A percentile compares a stretch with the other conserved stretches of the same genome.
Evolutionary conservation across 202 grass and related monocot genomes (phyloP).

Genomic region (Dendrocalamus latiflorus): DNA sequence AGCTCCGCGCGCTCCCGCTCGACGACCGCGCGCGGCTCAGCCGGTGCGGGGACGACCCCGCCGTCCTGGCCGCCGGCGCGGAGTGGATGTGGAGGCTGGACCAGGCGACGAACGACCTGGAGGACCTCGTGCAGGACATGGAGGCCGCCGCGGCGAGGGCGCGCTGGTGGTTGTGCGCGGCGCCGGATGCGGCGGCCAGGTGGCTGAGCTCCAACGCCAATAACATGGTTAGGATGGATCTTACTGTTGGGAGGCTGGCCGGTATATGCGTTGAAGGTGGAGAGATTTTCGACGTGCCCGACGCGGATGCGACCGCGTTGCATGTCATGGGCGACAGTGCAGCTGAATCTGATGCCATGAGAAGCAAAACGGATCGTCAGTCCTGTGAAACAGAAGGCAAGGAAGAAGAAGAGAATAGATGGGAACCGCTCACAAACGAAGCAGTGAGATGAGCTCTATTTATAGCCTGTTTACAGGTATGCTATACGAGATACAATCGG

Average conservation of each 20-base stretch:
- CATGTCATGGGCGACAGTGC: no score
- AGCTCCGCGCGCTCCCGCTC: not conserved
- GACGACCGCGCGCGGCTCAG: not conserved
- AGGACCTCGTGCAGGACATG: not conserved
- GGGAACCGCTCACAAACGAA: no score
- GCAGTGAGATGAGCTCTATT: no score
- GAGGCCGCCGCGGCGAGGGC: not conserved
- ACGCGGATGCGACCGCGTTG: not conserved
- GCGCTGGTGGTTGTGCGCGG: not conserved
- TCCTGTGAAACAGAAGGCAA: no score
- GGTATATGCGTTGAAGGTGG: not conserved
- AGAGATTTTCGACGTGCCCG: not conserved
- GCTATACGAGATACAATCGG: no score
- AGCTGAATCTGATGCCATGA: not conserved
- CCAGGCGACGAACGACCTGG: not conserved
- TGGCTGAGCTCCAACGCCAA: not conserved
- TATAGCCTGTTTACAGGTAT: no score
- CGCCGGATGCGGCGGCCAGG: not conserved
- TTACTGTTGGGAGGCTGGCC: not conserved
- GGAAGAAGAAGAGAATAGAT: no score
- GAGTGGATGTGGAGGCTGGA: not conserved
- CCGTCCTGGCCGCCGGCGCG: not conserved
- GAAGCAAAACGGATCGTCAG: not conserved
- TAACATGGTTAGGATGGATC: not conserved
- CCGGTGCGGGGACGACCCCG: not conserved